phyloP scores from a whole-genome alignment of 257 asterid genomes.

The Plantago ovata region DNA sequence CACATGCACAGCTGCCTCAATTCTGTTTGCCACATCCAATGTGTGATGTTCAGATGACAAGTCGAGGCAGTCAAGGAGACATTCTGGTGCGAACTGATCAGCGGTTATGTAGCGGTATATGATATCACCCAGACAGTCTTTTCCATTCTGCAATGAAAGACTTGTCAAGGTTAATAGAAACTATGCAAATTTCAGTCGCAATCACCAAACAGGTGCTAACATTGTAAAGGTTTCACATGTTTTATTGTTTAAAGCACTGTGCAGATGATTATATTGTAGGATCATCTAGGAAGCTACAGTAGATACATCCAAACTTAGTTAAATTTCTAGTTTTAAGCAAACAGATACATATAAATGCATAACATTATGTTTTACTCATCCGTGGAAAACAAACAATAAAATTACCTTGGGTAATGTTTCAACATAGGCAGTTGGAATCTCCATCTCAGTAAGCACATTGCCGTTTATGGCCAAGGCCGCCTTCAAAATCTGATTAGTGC shows the following conservation, averaged over 20 bases:
- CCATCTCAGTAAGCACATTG: slow-evolving; percentile 90
- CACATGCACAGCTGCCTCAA: slow-evolving; percentile 87
- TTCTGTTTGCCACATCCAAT: slow-evolving; percentile 71
- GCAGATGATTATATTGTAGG: too few relatives aligned
- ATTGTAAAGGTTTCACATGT: too few relatives aligned
- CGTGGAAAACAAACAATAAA: slow-evolving; percentile 1
- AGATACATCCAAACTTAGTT: too few relatives aligned
- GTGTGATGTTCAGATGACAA: slow-evolving; percentile 89
- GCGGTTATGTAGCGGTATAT: slow-evolving; percentile 81
- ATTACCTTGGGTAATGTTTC: slow-evolving; percentile 91
- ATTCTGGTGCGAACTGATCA: slow-evolving; percentile 82
- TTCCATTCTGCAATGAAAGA: slow-evolving; percentile 62
- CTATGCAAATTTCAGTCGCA: neutral
- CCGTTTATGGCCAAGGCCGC: slow-evolving; percentile 94
- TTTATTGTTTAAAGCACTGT: too few relatives aligned
- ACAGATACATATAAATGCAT: neutral
- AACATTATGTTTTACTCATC: neutral
- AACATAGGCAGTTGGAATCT: slow-evolving; percentile 74
- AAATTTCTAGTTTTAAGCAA: neutral
- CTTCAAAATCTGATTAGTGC: slow-evolving; percentile 90
- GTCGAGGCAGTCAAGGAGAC: slow-evolving; percentile 85
- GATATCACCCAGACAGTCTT: slow-evolving; percentile 80
- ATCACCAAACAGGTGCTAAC: too few relatives aligned
- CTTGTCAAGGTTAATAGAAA: neutral
- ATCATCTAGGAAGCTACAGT: too few relatives aligned